Base-by-base conservation (phyloP, 306 rosid species). In the Lathyrus tuberosus region DNA sequence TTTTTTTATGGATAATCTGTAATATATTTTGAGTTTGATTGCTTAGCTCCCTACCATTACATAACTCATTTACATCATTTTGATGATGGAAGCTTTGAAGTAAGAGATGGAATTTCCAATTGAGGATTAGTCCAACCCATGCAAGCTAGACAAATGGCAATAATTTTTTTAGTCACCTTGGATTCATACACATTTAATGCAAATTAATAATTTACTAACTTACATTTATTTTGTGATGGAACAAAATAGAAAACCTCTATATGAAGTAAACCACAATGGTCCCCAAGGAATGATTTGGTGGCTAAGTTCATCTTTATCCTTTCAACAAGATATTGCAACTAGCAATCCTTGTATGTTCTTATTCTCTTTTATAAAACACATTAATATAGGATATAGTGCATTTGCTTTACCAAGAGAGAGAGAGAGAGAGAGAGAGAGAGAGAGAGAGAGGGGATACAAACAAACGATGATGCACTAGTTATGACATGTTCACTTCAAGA, bases 221-320 rank as follows among this genome's bases (percentile, higher is more conserved):
- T 12, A 12, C 66, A 68, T 60, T 73, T 73, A 61, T 47, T 63
- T 22, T 62, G 48, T 15, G 79, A 69, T 73, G 16, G 63, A 78
- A 65, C 33, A 78, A 49, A 73, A 48, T 22, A 24, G 0, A 65
- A 65, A 71, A 13, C 24, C 46, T 59, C 37, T 52, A 16, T 65
- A 4, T 73, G 30, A 70, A 14, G 67, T 70, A 70, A 49, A 78
- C 59, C 75, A 41, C 1, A 65, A 69, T 43, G 76, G 66, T 31
- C 58, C 68, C 68, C 38, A 15, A 65, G 70, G 46, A 49, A 78
- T 28, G 26, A 59, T 33, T 46, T 35, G 48, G 71, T 16, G 38
- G 78, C 69, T 46, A 12, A 18, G 41, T 71, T 31, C 48, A 66
- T 66, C 75, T 49, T 70, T 74, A 74, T 73, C 78, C 63, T 62